phyloP scores from a whole-genome alignment of 345 rosid species.

The Aquilaria sinensis region DNA sequence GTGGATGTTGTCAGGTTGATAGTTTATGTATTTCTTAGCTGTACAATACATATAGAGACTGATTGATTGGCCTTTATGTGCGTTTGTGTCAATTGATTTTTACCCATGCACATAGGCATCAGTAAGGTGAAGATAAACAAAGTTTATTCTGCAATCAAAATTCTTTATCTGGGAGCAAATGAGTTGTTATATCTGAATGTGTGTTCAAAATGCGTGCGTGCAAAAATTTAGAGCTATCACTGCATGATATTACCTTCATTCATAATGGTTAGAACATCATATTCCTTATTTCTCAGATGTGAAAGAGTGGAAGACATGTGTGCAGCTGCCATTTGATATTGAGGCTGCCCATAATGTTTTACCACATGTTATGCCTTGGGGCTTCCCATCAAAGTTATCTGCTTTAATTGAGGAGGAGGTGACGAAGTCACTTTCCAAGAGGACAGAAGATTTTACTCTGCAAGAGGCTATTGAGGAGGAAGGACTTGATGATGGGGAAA shows the following conservation, averaged over 20 bases:
- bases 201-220: constrained; percentile 3
- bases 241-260: no score
- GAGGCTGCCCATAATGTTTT: constrained; percentile 52
- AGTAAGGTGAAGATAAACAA: no score
- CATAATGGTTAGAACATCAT: constrained; percentile 1
- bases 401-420: constrained; percentile 74
- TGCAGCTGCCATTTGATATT: constrained; percentile 41
- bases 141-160: no score
- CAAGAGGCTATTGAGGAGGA: constrained; percentile 34
- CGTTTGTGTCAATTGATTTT: no score
- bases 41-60: no score
- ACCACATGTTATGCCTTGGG: constrained; percentile 63
- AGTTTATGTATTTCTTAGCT: no score
- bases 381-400: constrained; percentile 66
- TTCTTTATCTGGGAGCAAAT: constrained; percentile 29
- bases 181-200: constrained; percentile 3
- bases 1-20: no score
- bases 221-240: not conserved
- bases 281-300: constrained; percentile 32
- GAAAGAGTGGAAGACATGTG: constrained; percentile 16
- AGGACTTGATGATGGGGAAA: constrained; percentile 26
- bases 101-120: no score
- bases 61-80: no score
- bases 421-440: constrained; percentile 30
- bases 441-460: constrained; percentile 34